phyloP scores from a whole-genome alignment of 441 rosid genomes.

The Erysimum pusillum region DNA sequence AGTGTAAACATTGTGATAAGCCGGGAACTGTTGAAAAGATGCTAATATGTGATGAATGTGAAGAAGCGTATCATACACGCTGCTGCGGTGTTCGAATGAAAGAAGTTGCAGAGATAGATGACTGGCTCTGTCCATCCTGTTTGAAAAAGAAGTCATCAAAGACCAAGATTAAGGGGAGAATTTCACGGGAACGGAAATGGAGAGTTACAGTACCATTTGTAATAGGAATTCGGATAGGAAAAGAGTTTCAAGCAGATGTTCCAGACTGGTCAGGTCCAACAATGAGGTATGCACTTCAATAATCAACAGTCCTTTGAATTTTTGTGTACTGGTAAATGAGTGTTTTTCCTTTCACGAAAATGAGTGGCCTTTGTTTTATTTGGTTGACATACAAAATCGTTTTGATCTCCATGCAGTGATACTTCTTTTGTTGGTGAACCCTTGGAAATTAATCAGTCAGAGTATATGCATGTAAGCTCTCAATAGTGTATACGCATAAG shows the following conservation, averaged over 20 bases:
- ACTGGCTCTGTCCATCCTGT: conserved; percentile 89
- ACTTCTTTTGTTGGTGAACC: conserved; percentile 58
- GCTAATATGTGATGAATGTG: conserved; percentile 91
- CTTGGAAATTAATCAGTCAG: conserved; percentile 58
- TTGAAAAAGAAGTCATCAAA: conserved; percentile 58
- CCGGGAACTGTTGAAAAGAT: conserved; percentile 57
- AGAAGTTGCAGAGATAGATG: conserved; percentile 60
- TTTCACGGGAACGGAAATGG: conserved; percentile 52
- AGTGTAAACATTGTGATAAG: conserved; percentile 78
- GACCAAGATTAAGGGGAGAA: conserved; percentile 52
- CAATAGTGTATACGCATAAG: conserved; percentile 14
- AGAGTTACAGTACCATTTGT: conserved; percentile 63
- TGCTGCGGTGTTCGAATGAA: conserved; percentile 72
- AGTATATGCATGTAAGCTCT: conserved; percentile 58
- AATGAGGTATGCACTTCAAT: conserved; percentile 53
- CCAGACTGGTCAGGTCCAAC: conserved; percentile 85
- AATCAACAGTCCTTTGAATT: conserved; percentile 24
- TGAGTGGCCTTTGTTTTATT: conserved; percentile 25
- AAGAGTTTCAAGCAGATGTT: conserved; percentile 89
- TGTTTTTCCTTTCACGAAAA: conserved; percentile 31
- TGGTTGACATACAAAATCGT: conserved; percentile 11
- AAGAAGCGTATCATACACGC: conserved; percentile 79
- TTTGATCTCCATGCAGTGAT: conserved; percentile 61
- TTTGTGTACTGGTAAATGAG: conserved; percentile 14
- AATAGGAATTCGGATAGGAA: conserved; percentile 72